A percentile compares a stretch with the other conserved stretches of the same genome.
These are phyloP conservation scores for Lobosporangium transversale DNA, from an alignment of 192 early-diverging fungal species.

Conservation along the genomic window DNA sequence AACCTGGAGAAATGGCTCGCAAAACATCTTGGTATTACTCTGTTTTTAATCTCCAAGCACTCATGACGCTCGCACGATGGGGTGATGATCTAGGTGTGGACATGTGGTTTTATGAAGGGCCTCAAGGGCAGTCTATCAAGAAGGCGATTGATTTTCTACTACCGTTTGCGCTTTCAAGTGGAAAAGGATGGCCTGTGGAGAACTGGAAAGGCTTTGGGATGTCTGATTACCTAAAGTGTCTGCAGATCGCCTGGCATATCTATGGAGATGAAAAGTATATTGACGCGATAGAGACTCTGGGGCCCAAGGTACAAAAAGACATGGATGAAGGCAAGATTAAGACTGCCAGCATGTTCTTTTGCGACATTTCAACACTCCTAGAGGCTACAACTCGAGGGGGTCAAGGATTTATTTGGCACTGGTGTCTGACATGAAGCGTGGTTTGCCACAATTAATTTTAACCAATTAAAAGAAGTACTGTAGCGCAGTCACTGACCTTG, in stretches of 20 bases:
- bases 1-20: conserved; percentile 57
- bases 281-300: conserved; percentile 39
- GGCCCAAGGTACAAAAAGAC: conserved; percentile 42
- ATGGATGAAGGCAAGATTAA: conserved; percentile 52
- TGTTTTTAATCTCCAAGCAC: conserved; percentile 58
- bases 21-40: conserved; percentile 64
- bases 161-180: conserved; percentile 56
- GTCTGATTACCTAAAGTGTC: conserved; percentile 53
- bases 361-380: conserved; percentile 41
- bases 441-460: too few species aligned
- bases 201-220: conserved; percentile 59
- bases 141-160: conserved; percentile 64
- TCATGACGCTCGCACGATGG: conserved; percentile 57
- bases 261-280: conserved; percentile 61
- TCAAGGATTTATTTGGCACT: conserved; percentile 49
- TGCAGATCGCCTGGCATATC: conserved; percentile 62
- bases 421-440: conserved; percentile 47
- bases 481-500: too few species aligned
- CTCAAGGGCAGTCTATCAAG: conserved; percentile 56
- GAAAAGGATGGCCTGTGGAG: conserved; percentile 59
- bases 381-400: conserved; percentile 37
- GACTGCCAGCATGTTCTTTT: conserved; percentile 47
- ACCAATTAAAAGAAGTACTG: too few species aligned
- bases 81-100: conserved; percentile 53
- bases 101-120: conserved; percentile 58